Evolutionary conservation across 495 filamentous ascomycete genomes (phyloP), one percentile per base, ranked within the genome.

Genomic region (Podospora pseudopauciseta): DNA sequence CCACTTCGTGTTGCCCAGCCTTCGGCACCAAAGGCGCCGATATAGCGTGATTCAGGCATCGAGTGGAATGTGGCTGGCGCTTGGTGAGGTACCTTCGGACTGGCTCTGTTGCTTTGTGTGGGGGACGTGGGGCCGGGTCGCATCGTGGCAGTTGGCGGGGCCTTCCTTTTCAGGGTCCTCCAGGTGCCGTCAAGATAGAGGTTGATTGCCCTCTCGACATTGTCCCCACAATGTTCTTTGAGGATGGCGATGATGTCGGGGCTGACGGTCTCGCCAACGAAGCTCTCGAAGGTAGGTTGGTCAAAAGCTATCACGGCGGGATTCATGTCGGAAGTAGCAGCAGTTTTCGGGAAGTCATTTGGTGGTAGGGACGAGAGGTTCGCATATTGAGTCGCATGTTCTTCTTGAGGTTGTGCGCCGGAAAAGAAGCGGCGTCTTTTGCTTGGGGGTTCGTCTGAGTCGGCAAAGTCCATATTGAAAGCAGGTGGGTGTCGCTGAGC

Each of bases 101-200:
- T 39, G 34, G 34, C 34, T 11, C 3, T 39, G 34, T 39, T 39
- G 34, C 34, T 11, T 39, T 39, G 34, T 39, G 11, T 39, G 34
- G 55, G 5, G 55, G n/a, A 4, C 19, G 26, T 58, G 58, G 1
- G 5, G 4, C 27, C 5, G 30, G 20, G 23, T 15, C 28, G 18
- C 19, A 20, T 3, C 70, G 30, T 69, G 30, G 27, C 70, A n/a
- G 63, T 44, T 20, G 67, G 20, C 9, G 64, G 26, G 54, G 57
- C 67, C 63, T 73, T 71, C 66, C 63, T 63, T 65, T 76, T 74
- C 18, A 81, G 71, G 1, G 76, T 86, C 72, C 90, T 94, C 92
- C 92, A 97, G 5, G 93, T 97, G 16, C 94, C 94, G 71, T 99
- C 95, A 62, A 97, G 89, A 74, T 93, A 99, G 80, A 97, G 91